Evolutionary conservation across 345 rosid genomes (phyloP), one percentile per base, ranked within the genome.

Genomic region (Aurinia saxatilis): DNA sequence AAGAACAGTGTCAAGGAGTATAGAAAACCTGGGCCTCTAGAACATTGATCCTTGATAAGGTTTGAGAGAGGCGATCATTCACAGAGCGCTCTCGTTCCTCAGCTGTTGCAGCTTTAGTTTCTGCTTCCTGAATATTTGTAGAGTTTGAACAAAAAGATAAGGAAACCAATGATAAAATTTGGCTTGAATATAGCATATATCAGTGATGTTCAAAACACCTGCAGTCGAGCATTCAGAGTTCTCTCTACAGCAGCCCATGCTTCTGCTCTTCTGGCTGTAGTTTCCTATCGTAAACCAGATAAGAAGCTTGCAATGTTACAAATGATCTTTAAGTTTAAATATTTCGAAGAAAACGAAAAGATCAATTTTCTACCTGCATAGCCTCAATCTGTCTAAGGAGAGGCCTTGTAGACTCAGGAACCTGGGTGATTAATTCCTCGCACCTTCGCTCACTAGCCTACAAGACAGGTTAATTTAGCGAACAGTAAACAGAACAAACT

Each of bases 181-280:
- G 31, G 19, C 49, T 16, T 42, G 34, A 54, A 60, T 55, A 23
- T 60, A 61, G 29, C 30, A 56, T 46, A 6, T 1, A 61, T 25
- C 53, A 68, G 58, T 35, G 59, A 45, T 50, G 27, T 54, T 69
- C 41, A 31, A 51, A 44, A 71, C 38, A 93, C 99, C 99, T 93
- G 99, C 16, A 88, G 84, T 46, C 98, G 81, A 67, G 83, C 82
- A 61, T 82, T 86, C 34, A 90, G 81, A 49, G 96, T 83, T 73
- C 99, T 88, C 76, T 95, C 96, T 48, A 95, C 98, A 60, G 95
- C 95, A 75, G 84, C 80, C 99, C 97, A 90, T 19, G 99, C 96
- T 76, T 90, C 99, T 38, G 87, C 90, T 51, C 90, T 95, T 77
- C 95, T 82, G 44, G 91, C 75, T 57, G 80, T 82, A 70, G 93